Evolutionary conservation across 768 basidiomycete genomes (phyloP), one percentile per base, ranked within the genome.

Genomic region (Tylopilus felleus): DNA sequence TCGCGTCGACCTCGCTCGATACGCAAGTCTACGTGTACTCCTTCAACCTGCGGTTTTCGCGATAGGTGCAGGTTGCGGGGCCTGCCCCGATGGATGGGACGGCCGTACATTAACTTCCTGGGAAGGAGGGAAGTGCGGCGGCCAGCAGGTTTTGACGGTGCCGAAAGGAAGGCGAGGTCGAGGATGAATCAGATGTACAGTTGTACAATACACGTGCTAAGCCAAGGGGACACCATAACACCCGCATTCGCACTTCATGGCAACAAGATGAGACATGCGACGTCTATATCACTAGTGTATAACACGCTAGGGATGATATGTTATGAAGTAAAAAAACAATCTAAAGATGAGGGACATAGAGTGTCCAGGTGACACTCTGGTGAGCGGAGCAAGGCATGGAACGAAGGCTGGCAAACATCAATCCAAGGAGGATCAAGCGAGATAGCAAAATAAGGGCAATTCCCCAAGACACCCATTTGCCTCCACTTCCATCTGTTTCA

Each of bases 1-100:
- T 89, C 57, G 94, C 85, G 12, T 93, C 93, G 5, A 93, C 88
- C 12, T 91, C 93, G 19, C 78, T 96, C n/a, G 96, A 98, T 68
- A 95, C 94, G 27, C 83, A 93, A 60, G 83, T 96, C 5, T 97
- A 93, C 64, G 73, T 98, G 23, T 98, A 90, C 84, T 85, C 86
- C 58, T 83, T 92, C 28, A 73, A 73, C 40, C 80, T 83, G 64
- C 84, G 86, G 10, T 72, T 82, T 68, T 61, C 59, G 25, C 84
- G 80, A 70, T 90, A 88, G 59, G 82, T 93, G 35, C 79, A 85
- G 25, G 85, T 98, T 67, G 87, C 85, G 77, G 93, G 93, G 56
- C 92, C 90, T 1, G 85, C 84, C 35, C 84, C 91, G 6, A 90
- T 93, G 13, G 94, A 95, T 9, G 87, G 93, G 3, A 86, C 85